These are phyloP conservation scores for Neoarthrinium moseri DNA, from an alignment of 2,329 filamentous ascomycete species.

Conservation along the genomic window DNA sequence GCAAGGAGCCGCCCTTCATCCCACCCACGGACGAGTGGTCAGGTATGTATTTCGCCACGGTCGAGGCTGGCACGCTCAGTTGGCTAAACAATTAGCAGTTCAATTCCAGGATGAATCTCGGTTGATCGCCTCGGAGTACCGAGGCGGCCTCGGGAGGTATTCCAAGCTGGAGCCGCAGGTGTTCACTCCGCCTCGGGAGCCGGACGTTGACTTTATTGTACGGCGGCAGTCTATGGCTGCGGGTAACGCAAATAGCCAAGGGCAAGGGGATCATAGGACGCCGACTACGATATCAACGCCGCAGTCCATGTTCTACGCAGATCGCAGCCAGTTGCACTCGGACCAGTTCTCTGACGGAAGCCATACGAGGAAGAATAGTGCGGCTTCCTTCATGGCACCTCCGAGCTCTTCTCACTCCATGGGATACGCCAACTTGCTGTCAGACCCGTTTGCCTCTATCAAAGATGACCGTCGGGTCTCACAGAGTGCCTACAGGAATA, in stretches of 20 bases:
- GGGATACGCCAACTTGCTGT: slow-evolving; percentile 20
- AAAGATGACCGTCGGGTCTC: slow-evolving; percentile 25
- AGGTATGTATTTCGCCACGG: slow-evolving; percentile 38
- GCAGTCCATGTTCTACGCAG: slow-evolving; percentile 23
- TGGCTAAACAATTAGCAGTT: slow-evolving; percentile 43
- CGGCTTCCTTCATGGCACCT: slow-evolving; percentile 22
- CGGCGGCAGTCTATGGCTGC: slow-evolving; percentile 19
- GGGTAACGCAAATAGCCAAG: slow-evolving; percentile 19
- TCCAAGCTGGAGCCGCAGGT: slow-evolving; percentile 47
- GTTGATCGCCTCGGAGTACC: slow-evolving; percentile 86
- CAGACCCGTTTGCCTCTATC: slow-evolving; percentile 18
- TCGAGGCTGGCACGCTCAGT: slow-evolving; percentile 10
- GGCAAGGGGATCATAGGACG: slow-evolving; percentile 18
- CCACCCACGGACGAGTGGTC: slow-evolving; percentile 64
- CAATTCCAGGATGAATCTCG: slow-evolving; percentile 87
- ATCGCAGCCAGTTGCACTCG: slow-evolving; percentile 19
- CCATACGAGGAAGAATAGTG: slow-evolving; percentile 25
- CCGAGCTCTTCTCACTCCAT: slow-evolving; percentile 21
- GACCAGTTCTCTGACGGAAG: slow-evolving; percentile 21
- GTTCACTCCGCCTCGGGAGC: slow-evolving; percentile 25
- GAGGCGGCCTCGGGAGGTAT: slow-evolving; percentile 75
- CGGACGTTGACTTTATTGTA: slow-evolving; percentile 23
- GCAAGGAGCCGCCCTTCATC: slow-evolving; percentile 65
- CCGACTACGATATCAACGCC: slow-evolving; percentile 21
- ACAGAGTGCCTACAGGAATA: slow-evolving; percentile 25